Base-by-base conservation (phyloP, 805 yeast genomes). In the Monosporozyma siamensis region DNA sequence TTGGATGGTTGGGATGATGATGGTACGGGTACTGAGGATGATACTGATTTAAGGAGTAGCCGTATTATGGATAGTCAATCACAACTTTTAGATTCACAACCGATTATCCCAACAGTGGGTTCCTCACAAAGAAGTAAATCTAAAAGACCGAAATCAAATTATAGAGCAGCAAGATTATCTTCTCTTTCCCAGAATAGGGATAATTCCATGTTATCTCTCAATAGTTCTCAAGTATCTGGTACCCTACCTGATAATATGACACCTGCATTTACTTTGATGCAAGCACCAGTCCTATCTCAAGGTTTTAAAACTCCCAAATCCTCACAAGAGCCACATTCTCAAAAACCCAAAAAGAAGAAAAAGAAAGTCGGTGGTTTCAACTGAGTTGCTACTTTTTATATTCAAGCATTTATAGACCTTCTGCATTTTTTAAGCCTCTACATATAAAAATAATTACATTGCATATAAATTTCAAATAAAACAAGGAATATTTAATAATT, bases 291-390 rank as follows among this genome's bases (percentile, higher is more conserved):
- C 25, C 12, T 22, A 18, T 38, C 40, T 4, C 34, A 44, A 14
- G 37, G 30, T 1, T 34, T 51, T 4, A 43, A 54, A 5, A 43
- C 48, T 15, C 26, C 45, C 6, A 52, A 56, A 8, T 53, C 49
- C 35, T 49, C 56, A 17, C 53, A 48, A 39, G 41, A 38, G 44
- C 47, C 27, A 51, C 47, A 25, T 39, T 45, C 38, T 39, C 41
- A 41, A 35, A 60, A 56, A 44, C 63, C 59, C 51, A 66, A 61
- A 50, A 72, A 69, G 61, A 71, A 68, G 53, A 68, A 65, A 61
- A 71, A 67, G 53, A 68, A 65, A 48, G 65, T 68, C 44, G 68
- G 76, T 12, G 79, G 79, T 4, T 74, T 75, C 56, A 71, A 69
- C 22, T 73, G 51, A 41, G 8, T 10, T n/a, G 4, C n/a, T 14